Evolutionary conservation across 768 basidiomycete species (phyloP).

Genomic region (Mycena haematopus): DNA sequence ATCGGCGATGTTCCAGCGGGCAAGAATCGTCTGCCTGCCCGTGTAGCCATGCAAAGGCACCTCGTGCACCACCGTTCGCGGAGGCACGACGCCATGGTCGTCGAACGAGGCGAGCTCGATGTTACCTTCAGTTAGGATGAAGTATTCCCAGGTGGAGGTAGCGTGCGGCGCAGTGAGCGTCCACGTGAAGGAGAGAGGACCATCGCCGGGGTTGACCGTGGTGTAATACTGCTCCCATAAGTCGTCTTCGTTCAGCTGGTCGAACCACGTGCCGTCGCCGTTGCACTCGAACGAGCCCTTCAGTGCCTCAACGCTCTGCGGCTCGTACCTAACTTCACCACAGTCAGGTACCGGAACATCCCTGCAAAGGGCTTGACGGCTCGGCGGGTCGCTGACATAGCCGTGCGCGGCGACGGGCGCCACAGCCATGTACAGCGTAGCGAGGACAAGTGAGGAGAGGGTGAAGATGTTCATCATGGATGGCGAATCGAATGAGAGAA

Average conservation of each 20-base stretch:
- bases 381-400: not conserved
- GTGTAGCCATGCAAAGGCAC: not conserved
- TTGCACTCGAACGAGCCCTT: not conserved
- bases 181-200: not conserved
- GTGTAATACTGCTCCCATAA: not conserved
- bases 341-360: not conserved
- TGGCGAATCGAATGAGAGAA: not conserved
- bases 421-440: not conserved
- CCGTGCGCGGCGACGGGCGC: not conserved
- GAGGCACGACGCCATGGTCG: not conserved
- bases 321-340: not conserved
- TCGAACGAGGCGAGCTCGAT: not conserved
- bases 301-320: not conserved
- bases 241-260: not conserved
- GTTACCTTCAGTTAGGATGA: not conserved
- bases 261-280: not conserved
- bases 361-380: slow-evolving; percentile 1
- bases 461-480: not conserved
- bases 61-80: not conserved
- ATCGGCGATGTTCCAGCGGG: not conserved
- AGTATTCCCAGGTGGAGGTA: not conserved
- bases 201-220: not conserved
- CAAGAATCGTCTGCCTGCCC: slow-evolving; percentile 1
- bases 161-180: not conserved
- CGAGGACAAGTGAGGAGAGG: not conserved